Percentiles rank a stretch among this genome's conserved stretches.
Conservation (phyloP, 2,329 filamentous ascomycete species). For the Sphaerostilbella broomeana region DNA sequence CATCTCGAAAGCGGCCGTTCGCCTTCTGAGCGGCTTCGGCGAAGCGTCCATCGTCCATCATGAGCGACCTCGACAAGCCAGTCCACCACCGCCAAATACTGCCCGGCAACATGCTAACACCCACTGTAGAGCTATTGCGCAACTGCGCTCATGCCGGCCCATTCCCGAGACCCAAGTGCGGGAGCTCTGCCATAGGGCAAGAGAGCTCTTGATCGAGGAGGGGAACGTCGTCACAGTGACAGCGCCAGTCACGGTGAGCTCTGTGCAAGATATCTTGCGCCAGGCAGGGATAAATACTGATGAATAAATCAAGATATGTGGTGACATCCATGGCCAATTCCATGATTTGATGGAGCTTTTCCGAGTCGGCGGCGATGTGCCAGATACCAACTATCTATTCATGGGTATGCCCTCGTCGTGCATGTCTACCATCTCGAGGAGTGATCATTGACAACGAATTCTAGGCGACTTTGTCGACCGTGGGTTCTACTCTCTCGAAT, state of each 20-base stretch:
- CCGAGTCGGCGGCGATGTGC: slow-evolving; percentile 84
- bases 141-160: slow-evolving; percentile 89
- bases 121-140: slow-evolving; percentile 72
- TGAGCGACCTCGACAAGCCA: slow-evolving; percentile 94
- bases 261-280: no score
- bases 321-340: slow-evolving; percentile 95
- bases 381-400: slow-evolving; percentile 94
- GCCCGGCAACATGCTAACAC: slow-evolving; percentile 15
- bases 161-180: slow-evolving; percentile 94
- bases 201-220: slow-evolving; percentile 94
- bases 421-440: no score
- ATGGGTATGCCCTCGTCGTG: slow-evolving; percentile 60
- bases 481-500: slow-evolving; percentile 96
- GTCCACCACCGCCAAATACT: slow-evolving; percentile 17
- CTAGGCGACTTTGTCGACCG: slow-evolving; percentile 93
- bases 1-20: slow-evolving; percentile 18
- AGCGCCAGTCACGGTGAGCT: slow-evolving; percentile 81
- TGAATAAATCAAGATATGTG: slow-evolving; percentile 64
- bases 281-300: background rate
- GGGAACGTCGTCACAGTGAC: slow-evolving; percentile 94
- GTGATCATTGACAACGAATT: background rate
- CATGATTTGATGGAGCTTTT: slow-evolving; percentile 97
- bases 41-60: slow-evolving; percentile 32
- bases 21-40: slow-evolving; percentile 16
- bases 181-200: slow-evolving; percentile 93